These are phyloP conservation scores for Avicennia marina DNA, from an alignment of 257 asterid genomes.

Conservation along the genomic window DNA sequence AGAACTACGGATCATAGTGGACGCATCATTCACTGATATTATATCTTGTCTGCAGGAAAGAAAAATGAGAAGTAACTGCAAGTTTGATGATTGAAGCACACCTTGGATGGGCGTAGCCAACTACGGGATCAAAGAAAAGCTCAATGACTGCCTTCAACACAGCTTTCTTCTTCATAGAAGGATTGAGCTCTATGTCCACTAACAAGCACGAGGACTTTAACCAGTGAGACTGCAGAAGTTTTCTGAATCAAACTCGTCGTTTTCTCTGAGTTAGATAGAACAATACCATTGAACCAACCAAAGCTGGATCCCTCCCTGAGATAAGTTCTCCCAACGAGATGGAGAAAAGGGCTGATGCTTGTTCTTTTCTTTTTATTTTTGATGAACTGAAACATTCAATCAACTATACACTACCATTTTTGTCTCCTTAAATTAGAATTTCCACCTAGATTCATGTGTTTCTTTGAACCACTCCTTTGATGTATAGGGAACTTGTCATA, in stretches of 20 bases:
- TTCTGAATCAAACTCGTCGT: not conserved
- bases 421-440: no score
- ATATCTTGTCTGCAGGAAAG: slow-evolving; percentile 26
- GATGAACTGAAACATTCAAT: slow-evolving; percentile 1
- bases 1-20: not conserved
- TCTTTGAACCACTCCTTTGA: no score
- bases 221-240: not conserved
- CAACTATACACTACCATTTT: slow-evolving; percentile 6
- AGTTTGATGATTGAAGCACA: slow-evolving; percentile 1
- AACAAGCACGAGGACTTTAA: slow-evolving; percentile 1
- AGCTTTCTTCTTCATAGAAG: slow-evolving; percentile 4
- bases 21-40: not conserved
- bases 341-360: not conserved
- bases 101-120: not conserved
- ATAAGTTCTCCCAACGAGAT: not conserved
- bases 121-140: slow-evolving; percentile 16
- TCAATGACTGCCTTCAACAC: slow-evolving; percentile 7
- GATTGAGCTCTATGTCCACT: slow-evolving; percentile 15
- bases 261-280: not conserved
- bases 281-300: not conserved
- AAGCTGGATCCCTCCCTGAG: not conserved
- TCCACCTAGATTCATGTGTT: no score
- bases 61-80: slow-evolving; percentile 27
- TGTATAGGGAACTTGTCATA: no score
- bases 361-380: not conserved